Evolutionary conservation across 345 rosid genomes (phyloP), one percentile per base, ranked within the genome.

Genomic region (Noccaea caerulescens): DNA sequence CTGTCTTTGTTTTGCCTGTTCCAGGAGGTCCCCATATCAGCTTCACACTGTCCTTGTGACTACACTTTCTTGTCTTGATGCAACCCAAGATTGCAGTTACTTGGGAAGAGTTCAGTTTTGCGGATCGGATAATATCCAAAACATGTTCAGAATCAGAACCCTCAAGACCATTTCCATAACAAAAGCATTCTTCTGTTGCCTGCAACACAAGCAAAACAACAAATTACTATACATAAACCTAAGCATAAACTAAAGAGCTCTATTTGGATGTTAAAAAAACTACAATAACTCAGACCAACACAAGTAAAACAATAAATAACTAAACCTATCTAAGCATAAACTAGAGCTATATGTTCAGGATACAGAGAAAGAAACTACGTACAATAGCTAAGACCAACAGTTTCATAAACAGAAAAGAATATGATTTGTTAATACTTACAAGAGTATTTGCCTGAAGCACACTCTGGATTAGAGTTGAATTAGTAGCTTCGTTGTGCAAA

Each of bases 11-110:
- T 53, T 85, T 85, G 8, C 84, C 84, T 0, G 86, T 85, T 2
- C 88, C 83, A 5, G 88, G 86, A 58, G 86, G 88, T 7, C 86
- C 88, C 86, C 83, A 80, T 0, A 82, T 72, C 8, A 82, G 74
- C 4, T 82, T 74, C 9, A 80, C 79, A 23, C 39, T 41, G n/a
- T 45, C 43, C 58, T 8, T 39, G 57, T 84, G 84, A 8, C 0
- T 1, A 44, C 83, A 77, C 0, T 14, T 20, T n/a, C 52, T 38
- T 47, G 9, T 49, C 23, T 39, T 3, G 0, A 78, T 9, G 43
- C 83, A 81, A 7, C 71, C 49, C 33, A 58, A 16, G 4, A 85
- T 63, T 34, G 80, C 84, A 16, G 6, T 47, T 58, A 58, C 16
- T 60, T 85, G 86, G 3, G 84, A 79, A 1, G 53, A 13, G 65